Conservation (phyloP, 1,139 yeast species). For the Pichia terricola region DNA sequence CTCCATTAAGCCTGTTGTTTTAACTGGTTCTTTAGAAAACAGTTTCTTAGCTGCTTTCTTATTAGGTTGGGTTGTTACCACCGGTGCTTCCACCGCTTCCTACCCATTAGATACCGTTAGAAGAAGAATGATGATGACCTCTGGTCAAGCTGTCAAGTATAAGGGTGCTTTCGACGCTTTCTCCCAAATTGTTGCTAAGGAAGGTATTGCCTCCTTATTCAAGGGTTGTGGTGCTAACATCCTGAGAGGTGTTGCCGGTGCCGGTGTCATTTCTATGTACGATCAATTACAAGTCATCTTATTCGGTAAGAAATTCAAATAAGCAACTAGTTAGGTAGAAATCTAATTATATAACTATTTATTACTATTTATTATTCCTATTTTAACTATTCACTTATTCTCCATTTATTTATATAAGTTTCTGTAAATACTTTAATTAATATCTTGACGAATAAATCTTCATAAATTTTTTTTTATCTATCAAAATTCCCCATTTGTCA, state of each 20-base stretch:
- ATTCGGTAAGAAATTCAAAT: slow-evolving; percentile 65
- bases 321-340: slow-evolving; percentile 16
- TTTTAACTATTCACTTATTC: background rate
- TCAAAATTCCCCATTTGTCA: too few relatives aligned
- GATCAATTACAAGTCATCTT: slow-evolving; percentile 67
- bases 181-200: slow-evolving; percentile 60
- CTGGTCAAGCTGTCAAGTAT: slow-evolving; percentile 74
- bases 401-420: slow-evolving; percentile 1
- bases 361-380: background rate
- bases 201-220: slow-evolving; percentile 65
- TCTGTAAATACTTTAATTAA: background rate
- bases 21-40: slow-evolving; percentile 65
- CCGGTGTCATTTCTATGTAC: slow-evolving; percentile 75
- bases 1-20: slow-evolving; percentile 66
- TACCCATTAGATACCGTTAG: slow-evolving; percentile 78
- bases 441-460: background rate
- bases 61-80: slow-evolving; percentile 73
- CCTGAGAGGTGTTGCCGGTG: slow-evolving; percentile 83
- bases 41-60: slow-evolving; percentile 65
- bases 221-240: slow-evolving; percentile 86
- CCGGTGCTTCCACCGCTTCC: slow-evolving; percentile 72
- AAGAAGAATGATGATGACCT: slow-evolving; percentile 86
- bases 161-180: slow-evolving; percentile 68
- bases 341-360: background rate
- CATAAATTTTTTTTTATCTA: too few relatives aligned